Percentiles rank a stretch among this genome's conserved stretches.
phyloP scores from a whole-genome alignment of 75 land plant genomes.

The Azolla pinnata region DNA sequence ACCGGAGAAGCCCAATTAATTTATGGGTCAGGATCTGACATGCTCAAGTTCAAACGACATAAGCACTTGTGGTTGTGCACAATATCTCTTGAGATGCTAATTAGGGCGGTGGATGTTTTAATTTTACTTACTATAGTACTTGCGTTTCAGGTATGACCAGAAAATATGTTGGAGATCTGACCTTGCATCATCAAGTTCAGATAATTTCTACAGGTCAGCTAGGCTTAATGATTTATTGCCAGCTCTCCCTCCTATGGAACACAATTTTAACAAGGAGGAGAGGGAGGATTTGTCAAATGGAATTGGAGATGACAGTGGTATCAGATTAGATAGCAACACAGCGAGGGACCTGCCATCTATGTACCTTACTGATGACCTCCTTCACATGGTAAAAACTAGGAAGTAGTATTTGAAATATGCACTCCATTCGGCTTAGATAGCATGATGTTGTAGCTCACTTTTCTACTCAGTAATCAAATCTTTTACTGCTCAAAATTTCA shows the following conservation, averaged over 20 bases:
- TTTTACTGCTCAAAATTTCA: conserved; percentile 9
- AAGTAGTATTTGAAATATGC: background rate
- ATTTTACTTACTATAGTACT: background rate
- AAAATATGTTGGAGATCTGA: background rate
- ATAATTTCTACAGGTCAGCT: background rate
- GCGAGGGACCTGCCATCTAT: conserved; percentile 22
- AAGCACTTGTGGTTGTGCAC: background rate
- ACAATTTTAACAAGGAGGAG: background rate
- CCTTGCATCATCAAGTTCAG: background rate
- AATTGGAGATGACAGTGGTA: background rate
- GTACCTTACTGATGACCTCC: conserved; percentile 87
- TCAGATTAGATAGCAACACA: background rate
- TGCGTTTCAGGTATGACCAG: background rate
- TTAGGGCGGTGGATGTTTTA: background rate
- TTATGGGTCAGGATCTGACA: background rate
- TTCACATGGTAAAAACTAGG: conserved; percentile 59
- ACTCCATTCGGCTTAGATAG: background rate
- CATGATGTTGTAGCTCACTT: background rate
- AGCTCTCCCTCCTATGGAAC: background rate
- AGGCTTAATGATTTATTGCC: background rate
- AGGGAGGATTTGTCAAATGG: background rate
- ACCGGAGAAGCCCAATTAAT: background rate
- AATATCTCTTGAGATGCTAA: background rate
- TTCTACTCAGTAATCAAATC: background rate
- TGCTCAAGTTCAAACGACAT: background rate